These are phyloP conservation scores for Alternaria metachromatica DNA, from an alignment of 2,329 filamentous ascomycete species.

Conservation along the genomic window DNA sequence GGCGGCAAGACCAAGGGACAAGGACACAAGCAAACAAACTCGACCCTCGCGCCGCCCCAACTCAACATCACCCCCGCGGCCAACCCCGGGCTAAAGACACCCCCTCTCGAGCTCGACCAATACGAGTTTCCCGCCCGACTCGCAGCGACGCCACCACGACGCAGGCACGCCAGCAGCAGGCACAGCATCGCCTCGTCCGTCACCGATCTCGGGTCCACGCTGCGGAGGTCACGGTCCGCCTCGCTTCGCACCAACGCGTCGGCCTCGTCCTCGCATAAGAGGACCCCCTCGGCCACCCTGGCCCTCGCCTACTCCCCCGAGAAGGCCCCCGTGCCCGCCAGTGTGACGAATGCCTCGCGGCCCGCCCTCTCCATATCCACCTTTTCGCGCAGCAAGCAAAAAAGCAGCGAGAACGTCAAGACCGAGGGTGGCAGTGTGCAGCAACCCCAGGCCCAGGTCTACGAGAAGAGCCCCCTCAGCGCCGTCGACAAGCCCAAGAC, in stretches of 20 bases:
- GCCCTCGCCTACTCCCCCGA: slow-evolving; percentile 46
- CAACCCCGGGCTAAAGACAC: slow-evolving; percentile 5
- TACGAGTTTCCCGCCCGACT: slow-evolving; percentile 26
- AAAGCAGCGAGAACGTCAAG: slow-evolving; percentile 45
- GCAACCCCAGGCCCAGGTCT: slow-evolving; percentile 15
- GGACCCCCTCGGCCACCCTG: slow-evolving; percentile 45
- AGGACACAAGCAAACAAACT: slow-evolving; percentile 13
- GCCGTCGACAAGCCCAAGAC: slow-evolving; percentile 46
- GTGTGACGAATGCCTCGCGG: slow-evolving; percentile 31
- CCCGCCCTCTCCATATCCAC: slow-evolving; percentile 49
- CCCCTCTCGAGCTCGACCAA: slow-evolving; percentile 25
- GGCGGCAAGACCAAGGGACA: slow-evolving; percentile 24
- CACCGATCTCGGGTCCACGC: slow-evolving; percentile 47
- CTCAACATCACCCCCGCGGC: slow-evolving; percentile 14
- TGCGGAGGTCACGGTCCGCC: slow-evolving; percentile 49
- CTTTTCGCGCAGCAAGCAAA: slow-evolving; percentile 45
- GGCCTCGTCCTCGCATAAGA: slow-evolving; percentile 43
- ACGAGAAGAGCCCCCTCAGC: slow-evolving; percentile 42
- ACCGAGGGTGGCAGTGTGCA: slow-evolving; percentile 8
- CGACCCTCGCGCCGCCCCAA: slow-evolving; percentile 3
- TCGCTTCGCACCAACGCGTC: slow-evolving; percentile 51
- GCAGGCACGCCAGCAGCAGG: slow-evolving; percentile 34
- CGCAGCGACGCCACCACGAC: slow-evolving; percentile 35
- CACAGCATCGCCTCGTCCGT: slow-evolving; percentile 46
- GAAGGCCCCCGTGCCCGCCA: slow-evolving; percentile 31